A percentile compares a stretch with the other conserved stretches of the same genome.
Conservation (phyloP, 176 grass and related monocot species). For the Puya raimondii region DNA sequence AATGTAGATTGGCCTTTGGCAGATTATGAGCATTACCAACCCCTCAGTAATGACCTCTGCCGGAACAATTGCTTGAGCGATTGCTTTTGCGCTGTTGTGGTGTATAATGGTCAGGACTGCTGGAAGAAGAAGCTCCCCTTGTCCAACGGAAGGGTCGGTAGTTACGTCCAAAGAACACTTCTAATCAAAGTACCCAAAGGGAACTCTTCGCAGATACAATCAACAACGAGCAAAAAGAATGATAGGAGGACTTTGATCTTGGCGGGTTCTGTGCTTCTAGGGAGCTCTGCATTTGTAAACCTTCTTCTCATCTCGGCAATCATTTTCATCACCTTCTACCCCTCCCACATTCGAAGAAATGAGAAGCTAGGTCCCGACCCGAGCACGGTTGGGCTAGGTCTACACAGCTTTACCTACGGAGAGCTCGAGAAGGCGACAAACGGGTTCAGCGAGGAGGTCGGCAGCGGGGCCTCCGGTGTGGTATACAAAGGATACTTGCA, state of each 20-base stretch:
- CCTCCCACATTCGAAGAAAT: background rate
- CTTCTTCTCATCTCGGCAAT: background rate
- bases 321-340: background rate
- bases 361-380: background rate
- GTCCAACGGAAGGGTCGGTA: background rate
- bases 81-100: no score
- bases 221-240: background rate
- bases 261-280: background rate
- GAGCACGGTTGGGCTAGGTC: background rate
- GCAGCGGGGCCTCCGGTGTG: background rate
- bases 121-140: conserved; percentile 1
- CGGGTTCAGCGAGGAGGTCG: conserved; percentile 11
- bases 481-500: conserved; percentile 8
- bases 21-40: conserved; percentile 29
- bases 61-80: no score
- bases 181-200: background rate
- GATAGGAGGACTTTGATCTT: background rate
- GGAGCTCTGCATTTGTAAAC: background rate
- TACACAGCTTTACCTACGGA: background rate
- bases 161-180: background rate
- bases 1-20: conserved; percentile 15
- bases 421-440: conserved; percentile 13
- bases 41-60: background rate
- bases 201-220: background rate
- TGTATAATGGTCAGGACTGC: background rate